Conservation (phyloP, 2,329 filamentous ascomycete genomes). For the Aschersonia sp. region DNA sequence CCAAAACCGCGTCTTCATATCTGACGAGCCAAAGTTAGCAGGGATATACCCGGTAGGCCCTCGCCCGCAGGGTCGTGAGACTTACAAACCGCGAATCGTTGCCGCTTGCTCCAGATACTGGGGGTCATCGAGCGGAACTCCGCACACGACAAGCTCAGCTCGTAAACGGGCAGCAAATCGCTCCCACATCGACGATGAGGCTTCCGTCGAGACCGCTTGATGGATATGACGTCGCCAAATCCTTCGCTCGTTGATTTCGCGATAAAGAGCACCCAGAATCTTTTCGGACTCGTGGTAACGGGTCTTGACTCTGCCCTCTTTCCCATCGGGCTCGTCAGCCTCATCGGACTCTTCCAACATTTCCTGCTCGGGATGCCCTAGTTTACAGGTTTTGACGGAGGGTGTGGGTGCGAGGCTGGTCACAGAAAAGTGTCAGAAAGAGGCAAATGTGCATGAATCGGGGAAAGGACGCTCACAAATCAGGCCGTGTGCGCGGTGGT, state of each 20-base stretch:
- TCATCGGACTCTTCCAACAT: conserved; percentile 13
- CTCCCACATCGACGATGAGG: conserved; percentile 26
- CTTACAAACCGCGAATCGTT: conserved; percentile 31
- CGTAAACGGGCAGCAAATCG: conserved; percentile 17
- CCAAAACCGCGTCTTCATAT: conserved; percentile 29
- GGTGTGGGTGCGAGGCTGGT: conserved; percentile 28
- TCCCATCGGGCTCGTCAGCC: conserved; percentile 23
- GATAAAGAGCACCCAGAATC: conserved; percentile 55
- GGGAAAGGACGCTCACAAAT: conserved; percentile 31
- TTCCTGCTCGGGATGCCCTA: conserved; percentile 24
- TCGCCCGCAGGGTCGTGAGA: conserved; percentile 12
- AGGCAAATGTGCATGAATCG: not conserved
- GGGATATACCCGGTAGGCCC: too few species aligned
- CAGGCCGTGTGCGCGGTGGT: conserved; percentile 27
- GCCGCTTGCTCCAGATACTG: conserved; percentile 21
- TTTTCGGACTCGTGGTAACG: conserved; percentile 55
- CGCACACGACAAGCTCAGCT: conserved; percentile 7
- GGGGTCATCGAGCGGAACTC: conserved; percentile 17
- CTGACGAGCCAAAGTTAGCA: conserved; percentile 10
- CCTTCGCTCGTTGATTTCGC: conserved; percentile 55
- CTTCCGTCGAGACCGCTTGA: conserved; percentile 10
- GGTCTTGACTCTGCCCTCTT: conserved; percentile 27
- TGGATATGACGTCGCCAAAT: conserved; percentile 43
- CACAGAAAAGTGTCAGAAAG: not conserved
- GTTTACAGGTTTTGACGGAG: conserved; percentile 27